Base-by-base conservation (phyloP, 129 eudicot species). In the Smallanthus sonchifolius region DNA sequence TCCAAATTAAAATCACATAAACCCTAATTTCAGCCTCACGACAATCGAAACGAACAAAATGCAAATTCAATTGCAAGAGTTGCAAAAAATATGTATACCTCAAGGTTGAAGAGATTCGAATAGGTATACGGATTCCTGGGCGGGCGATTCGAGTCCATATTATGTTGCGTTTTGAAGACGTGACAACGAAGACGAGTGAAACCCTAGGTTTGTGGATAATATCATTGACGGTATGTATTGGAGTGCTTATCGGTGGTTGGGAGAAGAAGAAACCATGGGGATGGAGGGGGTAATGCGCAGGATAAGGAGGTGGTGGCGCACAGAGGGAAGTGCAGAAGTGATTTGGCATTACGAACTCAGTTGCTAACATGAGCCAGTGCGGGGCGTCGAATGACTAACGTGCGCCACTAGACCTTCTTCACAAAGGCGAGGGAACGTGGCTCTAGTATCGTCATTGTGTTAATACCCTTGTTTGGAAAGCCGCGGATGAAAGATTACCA, bases 101-200 rank as follows among this genome's bases (percentile, higher is more conserved):
- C 98, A 44, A 93, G 96, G 77, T 93, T 93, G 87, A 93, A 93
- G 77, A 93, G 95, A 84, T 88, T 93, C 34, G 87, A 79, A 79
- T 86, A 93, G 61, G 85, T 74, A 67, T 77, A 80, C 42, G 86
- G 79, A 73, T 72, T 75, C 54, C 19, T 79, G 51, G 56, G 60
- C 71, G 75, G 82, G 63, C 83, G 67, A 79, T 76, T 80, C 48
- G 85, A 57, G 79, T 91, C 95, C 97, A 91, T 45, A 17, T n/a
- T 64, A 72, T 72, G 47, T 72, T 34, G 62, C 51, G 57, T 37
- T 75, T 17, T 54, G 74, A 51, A 70, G 61, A 80, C n/a, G 37
- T 28, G 64, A 24, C 24, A 14, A 57, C 43, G 6, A 32, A 14
- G 34, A 60, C 15, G 59, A 40, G n/a, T 7, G 72, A 70, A 61